Evolutionary conservation across 345 rosid species (phyloP).

Genomic region (Fremontodendron californicum): DNA sequence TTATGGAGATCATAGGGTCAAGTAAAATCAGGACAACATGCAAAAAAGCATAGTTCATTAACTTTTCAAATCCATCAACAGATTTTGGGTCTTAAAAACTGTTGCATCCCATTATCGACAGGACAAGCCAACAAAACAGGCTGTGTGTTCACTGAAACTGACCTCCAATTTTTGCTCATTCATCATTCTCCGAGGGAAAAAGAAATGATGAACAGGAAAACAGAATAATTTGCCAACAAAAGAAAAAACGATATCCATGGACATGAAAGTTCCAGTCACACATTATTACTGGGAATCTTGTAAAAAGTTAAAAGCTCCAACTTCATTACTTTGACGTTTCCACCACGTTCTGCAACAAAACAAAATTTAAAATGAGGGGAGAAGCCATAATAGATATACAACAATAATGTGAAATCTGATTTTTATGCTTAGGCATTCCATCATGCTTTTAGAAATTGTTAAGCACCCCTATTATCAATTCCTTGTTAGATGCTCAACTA

Average conservation of each 20-base stretch:
- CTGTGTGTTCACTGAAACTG: not conserved
- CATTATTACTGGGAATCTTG: conserved; percentile 4
- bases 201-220: not conserved
- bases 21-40: not conserved
- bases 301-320: not conserved
- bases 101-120: not conserved
- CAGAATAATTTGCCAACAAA: not conserved
- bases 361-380: not conserved
- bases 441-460: not conserved
- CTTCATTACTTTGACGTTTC: conserved; percentile 10
- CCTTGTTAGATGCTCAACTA: not conserved
- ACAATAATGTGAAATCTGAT: not conserved
- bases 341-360: conserved; percentile 32
- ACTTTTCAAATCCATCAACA: not conserved
- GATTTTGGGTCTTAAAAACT: not conserved
- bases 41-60: not conserved
- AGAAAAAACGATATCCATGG: not conserved
- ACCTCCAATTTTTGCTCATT: not conserved
- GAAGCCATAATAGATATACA: conserved; percentile 7
- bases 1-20: not conserved
- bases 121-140: not conserved
- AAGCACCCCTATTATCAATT: not conserved
- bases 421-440: not conserved
- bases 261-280: not conserved
- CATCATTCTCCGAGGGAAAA: not conserved